Evolutionary conservation across 164 flowering plant species (phyloP).

Genomic region (Magnolia sinica): DNA sequence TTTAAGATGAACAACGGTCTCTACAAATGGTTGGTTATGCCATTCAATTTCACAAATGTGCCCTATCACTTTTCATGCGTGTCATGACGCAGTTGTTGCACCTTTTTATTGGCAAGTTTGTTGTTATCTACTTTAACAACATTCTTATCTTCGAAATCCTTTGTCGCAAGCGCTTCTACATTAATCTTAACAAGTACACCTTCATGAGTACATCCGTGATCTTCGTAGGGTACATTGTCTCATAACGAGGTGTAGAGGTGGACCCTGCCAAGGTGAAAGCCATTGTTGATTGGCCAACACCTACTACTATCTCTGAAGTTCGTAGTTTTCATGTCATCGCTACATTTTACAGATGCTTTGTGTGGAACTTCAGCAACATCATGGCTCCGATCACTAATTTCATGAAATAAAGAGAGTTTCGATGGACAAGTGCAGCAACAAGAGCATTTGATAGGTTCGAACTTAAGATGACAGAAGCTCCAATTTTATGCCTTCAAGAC

Average conservation of each 20-base stretch:
- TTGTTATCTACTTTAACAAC: not conserved
- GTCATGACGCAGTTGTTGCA: not conserved
- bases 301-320: not conserved
- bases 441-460: not conserved
- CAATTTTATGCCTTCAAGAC: not conserved
- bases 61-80: conserved; percentile 1
- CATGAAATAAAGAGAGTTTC: not conserved
- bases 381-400: not conserved
- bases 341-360: too few species aligned
- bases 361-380: not conserved
- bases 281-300: too few species aligned
- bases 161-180: too few species aligned
- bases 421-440: too few species aligned
- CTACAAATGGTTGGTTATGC: not conserved
- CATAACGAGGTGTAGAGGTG: too few species aligned
- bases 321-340: not conserved
- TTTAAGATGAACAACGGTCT: not conserved
- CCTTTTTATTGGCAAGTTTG: not conserved
- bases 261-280: too few species aligned
- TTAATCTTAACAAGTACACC: too few species aligned
- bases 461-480: not conserved
- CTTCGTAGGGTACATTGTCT: too few species aligned
- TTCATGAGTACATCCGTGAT: too few species aligned
- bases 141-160: too few species aligned
- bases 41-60: not conserved